These are phyloP conservation scores for Sporothrix globosa DNA, from an alignment of 2,329 filamentous ascomycete species.

Conservation along the genomic window DNA sequence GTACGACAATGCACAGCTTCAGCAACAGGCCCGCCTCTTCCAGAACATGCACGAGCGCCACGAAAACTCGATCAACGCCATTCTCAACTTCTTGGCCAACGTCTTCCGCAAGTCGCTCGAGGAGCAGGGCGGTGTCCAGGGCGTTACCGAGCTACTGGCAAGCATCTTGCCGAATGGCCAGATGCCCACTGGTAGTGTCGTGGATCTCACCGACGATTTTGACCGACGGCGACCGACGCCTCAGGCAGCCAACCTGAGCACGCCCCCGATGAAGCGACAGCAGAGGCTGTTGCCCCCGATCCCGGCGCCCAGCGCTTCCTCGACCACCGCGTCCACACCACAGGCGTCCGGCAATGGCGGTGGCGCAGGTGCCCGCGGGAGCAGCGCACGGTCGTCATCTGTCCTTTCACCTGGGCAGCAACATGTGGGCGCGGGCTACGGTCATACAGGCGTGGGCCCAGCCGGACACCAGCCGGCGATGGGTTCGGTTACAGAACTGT, in stretches of 20 bases:
- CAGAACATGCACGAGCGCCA: conserved; percentile 94
- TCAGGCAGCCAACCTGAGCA: conserved; percentile 42
- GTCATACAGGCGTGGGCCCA: conserved; percentile 9
- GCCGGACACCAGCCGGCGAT: conserved; percentile 40
- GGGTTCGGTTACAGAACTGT: conserved; percentile 64
- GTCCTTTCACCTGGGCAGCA: conserved; percentile 18
- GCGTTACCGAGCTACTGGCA: conserved; percentile 81
- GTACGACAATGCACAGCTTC: conserved; percentile 84
- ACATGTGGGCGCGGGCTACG: conserved; percentile 38
- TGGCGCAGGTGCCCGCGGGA: neutral
- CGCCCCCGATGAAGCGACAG: conserved; percentile 53
- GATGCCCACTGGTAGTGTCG: conserved; percentile 51
- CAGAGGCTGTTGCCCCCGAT: conserved; percentile 61
- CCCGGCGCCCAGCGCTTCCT: conserved; percentile 42
- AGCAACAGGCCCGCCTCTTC: conserved; percentile 84
- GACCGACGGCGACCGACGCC: conserved; percentile 53
- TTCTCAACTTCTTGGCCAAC: conserved; percentile 92
- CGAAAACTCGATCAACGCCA: conserved; percentile 98
- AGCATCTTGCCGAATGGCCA: conserved; percentile 67
- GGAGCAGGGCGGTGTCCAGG: conserved; percentile 74
- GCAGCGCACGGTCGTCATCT: conserved; percentile 26
- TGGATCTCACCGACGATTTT: conserved; percentile 65
- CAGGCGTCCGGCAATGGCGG: neutral
- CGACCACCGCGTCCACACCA: conserved; percentile 2
- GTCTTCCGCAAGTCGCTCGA: conserved; percentile 94